Evolutionary conservation across 1,139 yeast genomes (phyloP), one percentile per base, ranked within the genome.

Genomic region (Candida gigantensis): DNA sequence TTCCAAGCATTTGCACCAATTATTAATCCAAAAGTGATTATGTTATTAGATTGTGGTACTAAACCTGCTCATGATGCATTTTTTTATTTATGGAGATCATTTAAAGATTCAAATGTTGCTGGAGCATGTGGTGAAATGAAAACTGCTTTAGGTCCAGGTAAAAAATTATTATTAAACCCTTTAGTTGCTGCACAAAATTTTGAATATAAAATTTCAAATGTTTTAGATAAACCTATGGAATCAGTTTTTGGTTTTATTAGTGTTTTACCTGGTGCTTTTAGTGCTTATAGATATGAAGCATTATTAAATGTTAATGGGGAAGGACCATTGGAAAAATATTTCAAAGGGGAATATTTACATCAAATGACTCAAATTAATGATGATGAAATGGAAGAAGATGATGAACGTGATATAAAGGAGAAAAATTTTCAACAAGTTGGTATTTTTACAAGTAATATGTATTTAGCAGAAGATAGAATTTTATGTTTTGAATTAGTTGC

Each of bases 121-220:
- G 95, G 95, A 14, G 89, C 94, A 2, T 85, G 95, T 71, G 95
- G 95, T 18, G 95, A 85, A 55, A 84, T 85, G 67, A 75, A 74
- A 43, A 86, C 84, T 2, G 72, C 81, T 42, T 65, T 84, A 40
- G 92, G 94, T 5, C 71, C 67, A 4, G 74, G 73, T 5, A 70
- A 70, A 39, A 61, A 62, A 37, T 67, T 81, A 38, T 67, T 85
- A 34, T 55, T 74, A 16, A 85, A 85, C 53, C 95, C 95, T 4
- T 61, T 85, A 34, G 90, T 85, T 7, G 90, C 94, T 0, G 87
- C 92, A 0, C 95, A 85, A 53, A 85, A 85, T 53, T 85, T 85
- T 54, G 95, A 85, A 57, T 85, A 85, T 60, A 85, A 85, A 57
- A 84, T 84, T 60, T 83, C 92, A 12, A 85, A 85, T 55, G 81